Evolutionary conservation across 768 basidiomycete species (phyloP).

Genomic region (Tulasnella sp.): DNA sequence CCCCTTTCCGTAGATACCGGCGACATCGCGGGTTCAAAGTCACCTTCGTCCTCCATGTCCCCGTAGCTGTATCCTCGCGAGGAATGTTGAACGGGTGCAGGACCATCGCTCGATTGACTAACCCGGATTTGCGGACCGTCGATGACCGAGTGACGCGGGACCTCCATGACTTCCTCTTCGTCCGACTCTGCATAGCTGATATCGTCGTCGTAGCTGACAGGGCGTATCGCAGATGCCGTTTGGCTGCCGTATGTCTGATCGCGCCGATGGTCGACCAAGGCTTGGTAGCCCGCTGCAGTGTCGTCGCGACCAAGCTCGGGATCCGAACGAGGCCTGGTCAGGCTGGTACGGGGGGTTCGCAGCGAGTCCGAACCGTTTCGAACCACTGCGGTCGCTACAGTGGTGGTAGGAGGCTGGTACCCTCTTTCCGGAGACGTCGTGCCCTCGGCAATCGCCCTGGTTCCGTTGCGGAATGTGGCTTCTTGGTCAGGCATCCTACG

Average conservation of each 20-base stretch:
- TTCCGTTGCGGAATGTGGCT: not conserved
- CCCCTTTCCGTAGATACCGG: not conserved
- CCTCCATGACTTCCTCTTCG: slow-evolving; percentile 11
- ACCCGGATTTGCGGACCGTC: slow-evolving; percentile 1
- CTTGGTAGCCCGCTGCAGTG: slow-evolving; percentile 23
- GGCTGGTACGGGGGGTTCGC: slow-evolving; percentile 7
- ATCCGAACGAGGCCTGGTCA: slow-evolving; percentile 31
- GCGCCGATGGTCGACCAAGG: not conserved
- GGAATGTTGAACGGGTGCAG: not conserved
- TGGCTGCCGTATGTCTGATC: not conserved
- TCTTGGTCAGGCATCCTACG: slow-evolving; percentile 31
- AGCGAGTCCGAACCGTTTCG: not conserved
- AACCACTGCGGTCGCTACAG: not conserved
- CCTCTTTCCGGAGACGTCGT: not conserved
- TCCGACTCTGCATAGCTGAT: slow-evolving; percentile 6
- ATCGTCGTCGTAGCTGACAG: not conserved
- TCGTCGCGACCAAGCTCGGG: slow-evolving; percentile 66
- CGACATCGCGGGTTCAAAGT: slow-evolving; percentile 4
- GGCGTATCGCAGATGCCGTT: not conserved
- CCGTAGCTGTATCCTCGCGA: not conserved
- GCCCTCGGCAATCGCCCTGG: too few relatives aligned
- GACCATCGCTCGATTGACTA: not conserved
- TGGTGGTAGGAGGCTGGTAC: not conserved
- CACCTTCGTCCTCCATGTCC: slow-evolving; percentile 2
- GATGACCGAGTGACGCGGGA: slow-evolving; percentile 1